Conservation (phyloP, 1,139 yeast genomes). For the Geotrichum reessii region DNA sequence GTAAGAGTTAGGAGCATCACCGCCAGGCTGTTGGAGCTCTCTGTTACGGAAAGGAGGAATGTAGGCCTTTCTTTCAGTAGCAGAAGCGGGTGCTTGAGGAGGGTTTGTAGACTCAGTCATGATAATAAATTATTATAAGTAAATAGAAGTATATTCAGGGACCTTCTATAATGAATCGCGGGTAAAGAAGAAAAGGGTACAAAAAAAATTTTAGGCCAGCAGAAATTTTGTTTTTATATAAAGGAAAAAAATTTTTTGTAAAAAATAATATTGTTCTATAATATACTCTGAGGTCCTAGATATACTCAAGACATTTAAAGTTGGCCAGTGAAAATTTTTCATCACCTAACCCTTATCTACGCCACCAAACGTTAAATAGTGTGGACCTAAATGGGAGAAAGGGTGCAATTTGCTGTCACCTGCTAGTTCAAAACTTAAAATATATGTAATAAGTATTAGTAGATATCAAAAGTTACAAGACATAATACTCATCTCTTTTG, state of each 20-base stretch:
- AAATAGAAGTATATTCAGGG: conserved; percentile 1
- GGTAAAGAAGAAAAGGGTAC: neutral
- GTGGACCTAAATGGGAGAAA: neutral
- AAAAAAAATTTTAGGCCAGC: neutral
- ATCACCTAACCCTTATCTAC: neutral
- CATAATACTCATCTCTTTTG: neutral
- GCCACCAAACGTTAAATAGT: neutral
- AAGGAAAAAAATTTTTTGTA: neutral
- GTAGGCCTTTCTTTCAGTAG: conserved; percentile 14
- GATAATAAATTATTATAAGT: neutral
- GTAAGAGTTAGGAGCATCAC: conserved; percentile 5
- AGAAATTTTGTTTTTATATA: neutral
- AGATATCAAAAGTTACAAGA: neutral
- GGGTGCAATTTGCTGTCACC: neutral
- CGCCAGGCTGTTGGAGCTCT: conserved; percentile 8
- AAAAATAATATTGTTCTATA: neutral
- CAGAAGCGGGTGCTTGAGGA: conserved; percentile 7
- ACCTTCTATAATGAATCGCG: conserved; percentile 9
- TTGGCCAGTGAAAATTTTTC: neutral
- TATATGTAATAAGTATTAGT: neutral
- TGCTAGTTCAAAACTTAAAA: neutral
- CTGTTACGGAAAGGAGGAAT: conserved; percentile 17
- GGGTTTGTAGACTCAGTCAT: conserved; percentile 16
- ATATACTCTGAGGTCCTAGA: neutral
- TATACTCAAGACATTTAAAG: neutral